Evolutionary conservation across 768 basidiomycete genomes (phyloP), one percentile per base, ranked within the genome.

Genomic region (Russula emetica): DNA sequence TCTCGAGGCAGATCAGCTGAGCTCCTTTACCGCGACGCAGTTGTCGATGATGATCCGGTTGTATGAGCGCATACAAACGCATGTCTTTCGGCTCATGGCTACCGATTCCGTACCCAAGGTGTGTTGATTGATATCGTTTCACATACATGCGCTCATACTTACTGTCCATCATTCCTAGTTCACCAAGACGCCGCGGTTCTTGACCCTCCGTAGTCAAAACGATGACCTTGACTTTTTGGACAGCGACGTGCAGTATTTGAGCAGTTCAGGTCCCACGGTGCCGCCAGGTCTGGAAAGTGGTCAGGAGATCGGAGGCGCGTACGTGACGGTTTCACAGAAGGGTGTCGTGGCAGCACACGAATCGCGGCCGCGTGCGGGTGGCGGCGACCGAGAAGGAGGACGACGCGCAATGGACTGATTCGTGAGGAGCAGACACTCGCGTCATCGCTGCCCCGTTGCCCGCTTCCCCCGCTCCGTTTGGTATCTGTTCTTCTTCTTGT

Each of bases 51-150:
- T 98, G 82, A 92, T 99, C 69, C 80, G 84, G 69, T 76, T 98
- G 69, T 99, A 98, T 74, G 95, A 95, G 75, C 86, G 95, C 61
- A 99, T 99, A 60, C 97, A 98, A 76, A 88, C 82, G 24, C 95
- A 98, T 71, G 94, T 98, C 67, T 98, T 98, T 80, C 85, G 96
- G 53, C 73, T 99, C 70, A 96, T 99, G 92, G 94, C 97, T 20
- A 96, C 95, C 61, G 97, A 99, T 75, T 98, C 96, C 8, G 89
- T 99, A n/a, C 97, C 97, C 16, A 96, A 96, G 82, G 92, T 91
- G 44, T 20, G 8, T 42, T 61, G 45, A 66, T 66, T 65, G 18
- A 22, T 24, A 53, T 63, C 53, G 63, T 64, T 44, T 45, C 28
- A 57, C 20, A 18, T 24, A 6, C 44, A 16, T 20, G n/a, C n/a